Conservation (phyloP, 179 eudicot species). For the Beta lomatogona region DNA sequence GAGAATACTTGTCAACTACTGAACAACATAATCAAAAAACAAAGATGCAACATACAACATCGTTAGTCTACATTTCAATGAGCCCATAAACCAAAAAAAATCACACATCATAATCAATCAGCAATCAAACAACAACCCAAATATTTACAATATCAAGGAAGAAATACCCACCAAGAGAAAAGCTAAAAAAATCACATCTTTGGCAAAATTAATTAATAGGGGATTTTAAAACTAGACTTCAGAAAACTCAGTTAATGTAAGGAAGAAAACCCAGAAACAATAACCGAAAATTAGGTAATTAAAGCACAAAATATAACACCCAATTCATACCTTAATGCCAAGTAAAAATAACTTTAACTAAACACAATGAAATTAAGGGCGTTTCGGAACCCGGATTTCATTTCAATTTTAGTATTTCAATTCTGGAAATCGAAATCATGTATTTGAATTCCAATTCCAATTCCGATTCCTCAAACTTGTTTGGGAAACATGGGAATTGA, state of each 20-base stretch:
- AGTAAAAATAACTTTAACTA: too few relatives aligned
- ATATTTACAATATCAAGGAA: neutral
- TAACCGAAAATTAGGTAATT: constrained; percentile 25
- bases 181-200: neutral
- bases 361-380: neutral
- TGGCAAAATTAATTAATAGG: neutral
- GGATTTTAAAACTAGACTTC: too few relatives aligned
- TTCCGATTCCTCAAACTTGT: too few relatives aligned
- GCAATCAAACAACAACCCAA: neutral
- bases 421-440: too few relatives aligned
- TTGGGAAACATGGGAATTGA: too few relatives aligned
- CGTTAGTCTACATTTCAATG: constrained; percentile 13
- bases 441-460: too few relatives aligned
- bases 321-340: constrained; percentile 7
- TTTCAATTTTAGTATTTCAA: too few relatives aligned
- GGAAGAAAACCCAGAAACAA: constrained; percentile 15
- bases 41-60: neutral
- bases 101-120: constrained; percentile 10
- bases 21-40: constrained; percentile 26
- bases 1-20: constrained; percentile 29
- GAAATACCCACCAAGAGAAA: neutral
- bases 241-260: too few relatives aligned
- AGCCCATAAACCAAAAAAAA: neutral
- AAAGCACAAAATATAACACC: constrained; percentile 24
- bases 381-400: too few relatives aligned